These are phyloP conservation scores for Rhizopogon salebrosus DNA, from an alignment of 768 basidiomycete genomes.

Conservation along the genomic window DNA sequence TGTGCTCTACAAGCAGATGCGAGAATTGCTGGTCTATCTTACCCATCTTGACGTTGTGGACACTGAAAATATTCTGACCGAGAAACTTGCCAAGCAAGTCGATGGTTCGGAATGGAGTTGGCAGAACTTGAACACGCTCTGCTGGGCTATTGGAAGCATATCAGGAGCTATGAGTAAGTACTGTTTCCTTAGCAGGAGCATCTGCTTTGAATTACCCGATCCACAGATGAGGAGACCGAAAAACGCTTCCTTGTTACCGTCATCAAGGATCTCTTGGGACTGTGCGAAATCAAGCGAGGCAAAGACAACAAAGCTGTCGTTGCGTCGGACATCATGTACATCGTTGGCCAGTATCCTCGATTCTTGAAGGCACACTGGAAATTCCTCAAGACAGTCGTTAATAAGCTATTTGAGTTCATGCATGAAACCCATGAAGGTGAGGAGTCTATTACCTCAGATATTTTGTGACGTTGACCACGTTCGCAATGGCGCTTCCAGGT, in stretches of 20 bases:
- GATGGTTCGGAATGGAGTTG: slow-evolving; percentile 99
- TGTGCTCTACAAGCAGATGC: slow-evolving; percentile 98
- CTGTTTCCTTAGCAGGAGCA: neutral
- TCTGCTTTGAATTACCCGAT: neutral
- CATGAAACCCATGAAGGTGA: slow-evolving; percentile 97
- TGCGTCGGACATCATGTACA: slow-evolving; percentile 95
- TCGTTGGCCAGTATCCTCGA: slow-evolving; percentile 98
- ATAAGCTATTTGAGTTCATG: slow-evolving; percentile 99
- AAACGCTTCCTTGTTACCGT: slow-evolving; percentile 98
- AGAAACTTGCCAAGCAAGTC: slow-evolving; percentile 96
- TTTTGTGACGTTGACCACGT: slow-evolving; percentile 2
- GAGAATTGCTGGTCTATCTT: slow-evolving; percentile 94
- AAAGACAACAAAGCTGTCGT: slow-evolving; percentile 99
- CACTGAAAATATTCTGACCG: slow-evolving; percentile 95
- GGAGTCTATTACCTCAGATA: slow-evolving; percentile 7
- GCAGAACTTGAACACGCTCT: slow-evolving; percentile 98
- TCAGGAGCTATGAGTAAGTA: slow-evolving; percentile 97
- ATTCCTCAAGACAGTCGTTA: slow-evolving; percentile 99
- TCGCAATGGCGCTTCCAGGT: slow-evolving; percentile 39
- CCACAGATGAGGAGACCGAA: slow-evolving; percentile 92
- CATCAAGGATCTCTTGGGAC: slow-evolving; percentile 95
- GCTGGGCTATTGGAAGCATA: slow-evolving; percentile 99
- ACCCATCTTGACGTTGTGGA: slow-evolving; percentile 95
- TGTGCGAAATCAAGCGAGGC: slow-evolving; percentile 97
- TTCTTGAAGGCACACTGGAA: slow-evolving; percentile 99